Percentiles rank a stretch among this genome's conserved stretches.
These are phyloP conservation scores for Rhizophagus sp. DNA, from an alignment of 192 early-diverging fungal species.

Conservation along the genomic window DNA sequence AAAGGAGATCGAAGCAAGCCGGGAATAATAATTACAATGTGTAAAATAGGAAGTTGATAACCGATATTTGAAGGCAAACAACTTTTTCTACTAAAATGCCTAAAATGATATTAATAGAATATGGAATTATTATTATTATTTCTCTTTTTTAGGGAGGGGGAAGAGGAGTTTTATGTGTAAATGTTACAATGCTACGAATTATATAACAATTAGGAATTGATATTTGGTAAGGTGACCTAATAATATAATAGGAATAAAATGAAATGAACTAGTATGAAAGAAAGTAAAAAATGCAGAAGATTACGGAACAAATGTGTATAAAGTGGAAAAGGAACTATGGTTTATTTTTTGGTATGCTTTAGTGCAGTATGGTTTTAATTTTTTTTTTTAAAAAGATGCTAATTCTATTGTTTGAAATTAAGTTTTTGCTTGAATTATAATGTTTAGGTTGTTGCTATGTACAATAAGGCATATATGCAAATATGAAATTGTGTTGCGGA, in stretches of 20 bases:
- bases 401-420: constrained; percentile 20
- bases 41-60: constrained; percentile 1
- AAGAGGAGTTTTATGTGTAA: background rate
- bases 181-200: background rate
- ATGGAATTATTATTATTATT: no score
- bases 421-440: constrained; percentile 9
- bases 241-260: background rate
- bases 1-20: constrained; percentile 5
- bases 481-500: constrained; percentile 1
- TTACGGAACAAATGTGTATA: background rate
- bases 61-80: constrained; percentile 24
- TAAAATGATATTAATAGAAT: constrained; percentile 1
- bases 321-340: background rate
- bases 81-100: constrained; percentile 17
- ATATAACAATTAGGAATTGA: background rate
- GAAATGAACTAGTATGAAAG: background rate
- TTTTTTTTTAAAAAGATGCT: constrained; percentile 12
- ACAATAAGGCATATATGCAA: constrained; percentile 27
- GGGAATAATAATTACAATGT: background rate
- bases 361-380: background rate
- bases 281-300: background rate
- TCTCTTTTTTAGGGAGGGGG: background rate
- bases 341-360: background rate
- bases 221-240: background rate
- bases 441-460: constrained; percentile 14